Evolutionary conservation across 768 basidiomycete genomes (phyloP).

Genomic region (Boletus rubroflammeus): DNA sequence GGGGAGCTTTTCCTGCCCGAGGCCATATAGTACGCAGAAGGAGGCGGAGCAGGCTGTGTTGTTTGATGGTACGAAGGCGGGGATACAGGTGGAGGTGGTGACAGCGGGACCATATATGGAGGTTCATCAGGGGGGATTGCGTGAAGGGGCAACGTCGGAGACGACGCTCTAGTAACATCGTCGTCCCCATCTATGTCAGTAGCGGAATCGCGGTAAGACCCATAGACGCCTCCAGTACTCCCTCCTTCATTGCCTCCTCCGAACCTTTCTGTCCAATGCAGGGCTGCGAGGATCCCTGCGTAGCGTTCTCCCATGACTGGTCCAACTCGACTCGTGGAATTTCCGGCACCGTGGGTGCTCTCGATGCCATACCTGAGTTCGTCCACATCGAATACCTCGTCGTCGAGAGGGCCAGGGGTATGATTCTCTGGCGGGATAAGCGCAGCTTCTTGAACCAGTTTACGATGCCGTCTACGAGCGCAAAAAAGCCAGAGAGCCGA

Average conservation of each 20-base stretch:
- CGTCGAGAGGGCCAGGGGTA: slow-evolving; percentile 18
- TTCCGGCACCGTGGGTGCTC: not conserved
- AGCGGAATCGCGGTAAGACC: slow-evolving; percentile 15
- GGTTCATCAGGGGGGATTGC: slow-evolving; percentile 11
- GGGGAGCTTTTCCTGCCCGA: slow-evolving; percentile 24
- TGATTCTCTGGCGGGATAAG: slow-evolving; percentile 7
- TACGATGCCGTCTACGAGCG: slow-evolving; percentile 30
- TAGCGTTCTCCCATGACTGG: slow-evolving; percentile 26
- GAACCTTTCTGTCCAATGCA: slow-evolving; percentile 13
- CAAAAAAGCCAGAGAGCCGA: slow-evolving; percentile 30
- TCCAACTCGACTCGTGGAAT: not conserved
- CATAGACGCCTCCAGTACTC: slow-evolving; percentile 29
- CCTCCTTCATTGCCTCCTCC: slow-evolving; percentile 19
- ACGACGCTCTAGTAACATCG: slow-evolving; percentile 17
- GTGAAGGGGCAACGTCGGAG: slow-evolving; percentile 23
- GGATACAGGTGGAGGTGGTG: slow-evolving; percentile 23
- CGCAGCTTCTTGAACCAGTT: slow-evolving; percentile 18
- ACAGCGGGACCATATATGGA: slow-evolving; percentile 18
- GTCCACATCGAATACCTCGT: slow-evolving; percentile 18
- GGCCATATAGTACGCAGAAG: slow-evolving; percentile 21
- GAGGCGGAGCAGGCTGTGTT: slow-evolving; percentile 20
- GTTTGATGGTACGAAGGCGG: slow-evolving; percentile 3
- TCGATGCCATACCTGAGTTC: slow-evolving; percentile 8
- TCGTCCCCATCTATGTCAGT: slow-evolving; percentile 11
- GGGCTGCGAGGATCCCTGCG: slow-evolving; percentile 24